Percentiles rank a stretch among this genome's conserved stretches.
These are phyloP conservation scores for Cyathus striatus DNA, from an alignment of 768 basidiomycete species.

Conservation along the genomic window DNA sequence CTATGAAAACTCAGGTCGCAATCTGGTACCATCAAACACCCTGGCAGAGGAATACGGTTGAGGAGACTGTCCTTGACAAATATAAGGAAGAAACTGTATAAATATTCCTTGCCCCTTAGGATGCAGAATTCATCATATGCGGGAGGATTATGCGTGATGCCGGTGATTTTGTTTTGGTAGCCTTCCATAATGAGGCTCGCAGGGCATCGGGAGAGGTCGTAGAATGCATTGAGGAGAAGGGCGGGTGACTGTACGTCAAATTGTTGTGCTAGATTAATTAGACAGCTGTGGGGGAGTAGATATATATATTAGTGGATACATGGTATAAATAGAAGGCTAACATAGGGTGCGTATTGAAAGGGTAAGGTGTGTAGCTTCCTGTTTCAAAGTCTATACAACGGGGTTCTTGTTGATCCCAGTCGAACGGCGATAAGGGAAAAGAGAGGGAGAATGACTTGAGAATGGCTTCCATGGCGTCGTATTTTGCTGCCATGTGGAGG, in stretches of 20 bases:
- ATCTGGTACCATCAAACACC: too few species aligned
- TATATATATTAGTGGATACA: conserved; percentile 1
- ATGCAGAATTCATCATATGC: conserved; percentile 53
- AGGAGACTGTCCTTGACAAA: conserved; percentile 75
- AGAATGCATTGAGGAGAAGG: conserved; percentile 72
- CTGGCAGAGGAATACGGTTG: too few species aligned
- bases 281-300: conserved; percentile 33
- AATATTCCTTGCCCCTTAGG: conserved; percentile 67
- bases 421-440: conserved; percentile 59
- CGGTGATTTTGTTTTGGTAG: conserved; percentile 28
- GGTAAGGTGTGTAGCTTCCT: conserved; percentile 51
- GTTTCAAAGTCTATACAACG: conserved; percentile 43
- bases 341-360: conserved; percentile 64
- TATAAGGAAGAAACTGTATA: conserved; percentile 69
- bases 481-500: conserved; percentile 60
- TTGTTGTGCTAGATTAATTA: conserved; percentile 64
- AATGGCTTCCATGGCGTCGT: conserved; percentile 51
- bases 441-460: conserved; percentile 42
- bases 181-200: conserved; percentile 60
- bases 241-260: conserved; percentile 46
- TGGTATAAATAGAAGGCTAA: conserved; percentile 23
- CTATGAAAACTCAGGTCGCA: conserved; percentile 73
- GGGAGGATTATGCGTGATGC: conserved; percentile 34
- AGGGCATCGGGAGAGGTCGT: conserved; percentile 68
- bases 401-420: conserved; percentile 69